These are phyloP conservation scores for Rasamsonia emersonii DNA, from an alignment of 2,329 filamentous ascomycete species.

Conservation along the genomic window DNA sequence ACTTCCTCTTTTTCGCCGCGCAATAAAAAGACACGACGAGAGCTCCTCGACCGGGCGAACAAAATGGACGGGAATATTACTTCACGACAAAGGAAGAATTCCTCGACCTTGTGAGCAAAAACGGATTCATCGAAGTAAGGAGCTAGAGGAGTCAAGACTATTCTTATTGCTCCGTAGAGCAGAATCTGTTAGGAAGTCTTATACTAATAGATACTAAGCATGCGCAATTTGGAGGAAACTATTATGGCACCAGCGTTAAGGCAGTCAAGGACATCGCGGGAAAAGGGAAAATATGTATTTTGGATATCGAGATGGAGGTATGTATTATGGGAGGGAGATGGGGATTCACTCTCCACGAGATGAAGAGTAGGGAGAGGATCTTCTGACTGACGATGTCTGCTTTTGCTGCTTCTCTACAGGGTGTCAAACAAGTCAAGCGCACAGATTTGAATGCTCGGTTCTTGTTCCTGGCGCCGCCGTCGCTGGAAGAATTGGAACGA, in stretches of 20 bases:
- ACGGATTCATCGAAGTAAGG: slow-evolving; percentile 66
- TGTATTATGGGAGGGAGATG: no score
- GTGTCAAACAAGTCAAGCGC: slow-evolving; percentile 85
- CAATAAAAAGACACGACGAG: slow-evolving; percentile 63
- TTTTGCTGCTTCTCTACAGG: slow-evolving; percentile 35
- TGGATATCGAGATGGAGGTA: slow-evolving; percentile 97
- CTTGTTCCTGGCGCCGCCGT: slow-evolving; percentile 77
- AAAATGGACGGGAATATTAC: slow-evolving; percentile 72
- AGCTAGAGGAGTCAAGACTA: not conserved
- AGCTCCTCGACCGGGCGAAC: slow-evolving; percentile 63
- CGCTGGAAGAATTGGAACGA: slow-evolving; percentile 62
- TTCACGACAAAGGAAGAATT: slow-evolving; percentile 63
- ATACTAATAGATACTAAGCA: slow-evolving; percentile 19
- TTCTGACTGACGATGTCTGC: not conserved
- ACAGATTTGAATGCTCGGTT: slow-evolving; percentile 68
- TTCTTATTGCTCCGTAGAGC: not conserved
- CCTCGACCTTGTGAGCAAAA: slow-evolving; percentile 54
- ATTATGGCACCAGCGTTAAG: slow-evolving; percentile 75
- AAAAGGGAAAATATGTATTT: slow-evolving; percentile 65
- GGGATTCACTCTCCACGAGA: no score
- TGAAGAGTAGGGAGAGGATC: not conserved
- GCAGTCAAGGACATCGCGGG: slow-evolving; percentile 68
- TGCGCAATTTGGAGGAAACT: slow-evolving; percentile 76
- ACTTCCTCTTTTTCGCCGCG: no score
- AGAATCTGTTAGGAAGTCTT: no score